Evolutionary conservation across 331 rosid species (phyloP).

Genomic region (Malus hybrid): DNA sequence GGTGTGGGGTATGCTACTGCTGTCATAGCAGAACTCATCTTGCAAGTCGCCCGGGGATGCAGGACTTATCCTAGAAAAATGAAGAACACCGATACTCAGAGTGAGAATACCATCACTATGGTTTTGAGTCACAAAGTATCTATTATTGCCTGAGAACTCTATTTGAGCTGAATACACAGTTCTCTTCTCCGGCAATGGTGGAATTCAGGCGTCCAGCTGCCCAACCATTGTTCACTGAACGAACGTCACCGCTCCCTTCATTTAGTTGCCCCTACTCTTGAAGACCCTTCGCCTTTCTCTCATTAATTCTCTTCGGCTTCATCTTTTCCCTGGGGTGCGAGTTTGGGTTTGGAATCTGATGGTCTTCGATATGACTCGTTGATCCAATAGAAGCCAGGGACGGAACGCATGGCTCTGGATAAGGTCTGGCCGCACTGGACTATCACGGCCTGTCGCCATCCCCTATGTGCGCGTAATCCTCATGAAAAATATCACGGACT

Average conservation of each 20-base stretch:
- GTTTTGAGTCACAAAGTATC: neutral
- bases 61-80: no score
- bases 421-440: no score
- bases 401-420: no score
- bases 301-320: constrained; percentile 39
- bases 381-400: no score
- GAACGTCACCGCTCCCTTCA: constrained; percentile 49
- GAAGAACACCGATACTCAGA: no score
- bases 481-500: no score
- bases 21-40: constrained; percentile 8
- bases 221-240: constrained; percentile 73
- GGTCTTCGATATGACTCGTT: no score
- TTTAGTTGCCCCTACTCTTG: constrained; percentile 49
- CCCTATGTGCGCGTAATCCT: no score
- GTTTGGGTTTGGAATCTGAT: no score
- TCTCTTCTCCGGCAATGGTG: constrained; percentile 88
- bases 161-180: constrained; percentile 71
- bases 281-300: constrained; percentile 64
- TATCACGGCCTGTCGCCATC: no score
- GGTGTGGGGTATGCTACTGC: constrained; percentile 14
- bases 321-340: no score
- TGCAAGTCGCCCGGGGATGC: neutral
- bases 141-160: constrained; percentile 58
- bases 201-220: constrained; percentile 77
- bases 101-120: no score